Evolutionary conservation across 495 filamentous ascomycete genomes (phyloP).

Genomic region (Neurospora hispaniola): DNA sequence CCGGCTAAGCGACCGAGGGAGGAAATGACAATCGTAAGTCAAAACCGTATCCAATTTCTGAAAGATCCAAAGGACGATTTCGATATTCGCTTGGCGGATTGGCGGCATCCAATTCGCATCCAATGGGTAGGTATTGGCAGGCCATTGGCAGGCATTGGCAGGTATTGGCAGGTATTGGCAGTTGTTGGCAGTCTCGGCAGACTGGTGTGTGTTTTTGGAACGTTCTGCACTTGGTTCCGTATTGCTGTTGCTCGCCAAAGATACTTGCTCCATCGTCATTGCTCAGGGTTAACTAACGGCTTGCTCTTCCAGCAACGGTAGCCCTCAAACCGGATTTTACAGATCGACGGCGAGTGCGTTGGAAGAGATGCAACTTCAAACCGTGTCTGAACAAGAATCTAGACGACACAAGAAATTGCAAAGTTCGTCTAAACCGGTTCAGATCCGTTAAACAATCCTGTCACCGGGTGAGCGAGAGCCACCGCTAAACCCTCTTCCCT

Average conservation of each 20-base stretch:
- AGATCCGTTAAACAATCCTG: neutral
- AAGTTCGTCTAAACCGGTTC: neutral
- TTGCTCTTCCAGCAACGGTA: neutral
- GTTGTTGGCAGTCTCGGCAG: neutral
- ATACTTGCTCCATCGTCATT: neutral
- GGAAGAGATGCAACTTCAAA: neutral
- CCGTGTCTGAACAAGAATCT: neutral
- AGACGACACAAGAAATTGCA: neutral
- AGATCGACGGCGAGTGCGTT: neutral
- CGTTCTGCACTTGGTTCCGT: neutral
- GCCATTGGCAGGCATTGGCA: neutral
- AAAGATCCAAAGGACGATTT: neutral
- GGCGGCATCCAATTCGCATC: too few relatives aligned
- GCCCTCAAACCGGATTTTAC: neutral
- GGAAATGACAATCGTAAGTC: neutral
- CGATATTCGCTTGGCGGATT: neutral
- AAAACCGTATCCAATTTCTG: neutral
- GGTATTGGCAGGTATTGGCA: neutral
- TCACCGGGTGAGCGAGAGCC: neutral
- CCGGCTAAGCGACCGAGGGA: neutral
- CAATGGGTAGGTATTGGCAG: too few relatives aligned
- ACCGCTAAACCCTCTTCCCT: neutral
- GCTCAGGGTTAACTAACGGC: neutral
- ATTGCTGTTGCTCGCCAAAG: neutral
- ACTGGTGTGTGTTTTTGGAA: neutral